Evolutionary conservation across 2,329 filamentous ascomycete species (phyloP), one percentile per base, ranked within the genome.

Genomic region (Colletotrichum zoysiae): DNA sequence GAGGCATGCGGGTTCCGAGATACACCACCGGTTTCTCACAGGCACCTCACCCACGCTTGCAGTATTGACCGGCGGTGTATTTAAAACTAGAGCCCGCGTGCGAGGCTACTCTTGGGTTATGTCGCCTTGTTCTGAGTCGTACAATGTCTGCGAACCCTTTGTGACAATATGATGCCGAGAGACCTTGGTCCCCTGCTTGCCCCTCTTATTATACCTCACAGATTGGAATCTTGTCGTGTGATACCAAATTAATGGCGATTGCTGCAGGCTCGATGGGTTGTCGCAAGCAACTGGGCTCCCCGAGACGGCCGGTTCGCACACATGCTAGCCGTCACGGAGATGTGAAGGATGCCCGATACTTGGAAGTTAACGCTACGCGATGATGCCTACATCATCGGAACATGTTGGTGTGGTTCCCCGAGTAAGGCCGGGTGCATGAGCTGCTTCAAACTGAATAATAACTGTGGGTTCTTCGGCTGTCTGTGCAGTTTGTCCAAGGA

Each of bases 351-450:
- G 40, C 30, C 23, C 4, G 5, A 16, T 33, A 8, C 30, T 53
- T 62, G 46, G 59, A 51, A 38, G 5, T 16, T 8, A 20, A 38
- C n/a, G 44, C 3, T 18, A 68, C 40, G 53, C 65, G 44, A 8
- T 16, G 42, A n/a, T 23, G 42, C 7, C 33, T 23, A 20, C 20
- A 60, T 59, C 14, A 53, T 51, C 16, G 20, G n/a, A 46, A 23
- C 46, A 60, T 46, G 33, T 56, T 70, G 55, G 60, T 33, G 65
- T 69, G 65, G 48, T 69, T 66, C 55, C 14, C 48, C 55, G 65
- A 60, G 59, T 59, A 64, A 51, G 53, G 35, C n/a, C 30, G 8
- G 50, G 8, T 14, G 55, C 40, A 51, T 40, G 30, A 20, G 26
- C n/a, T 50, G 16, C 57, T 33, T 56, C 48, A 33, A 23, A 20